phyloP scores from a whole-genome alignment of 768 basidiomycete genomes.

The Tulasnella sp. region DNA sequence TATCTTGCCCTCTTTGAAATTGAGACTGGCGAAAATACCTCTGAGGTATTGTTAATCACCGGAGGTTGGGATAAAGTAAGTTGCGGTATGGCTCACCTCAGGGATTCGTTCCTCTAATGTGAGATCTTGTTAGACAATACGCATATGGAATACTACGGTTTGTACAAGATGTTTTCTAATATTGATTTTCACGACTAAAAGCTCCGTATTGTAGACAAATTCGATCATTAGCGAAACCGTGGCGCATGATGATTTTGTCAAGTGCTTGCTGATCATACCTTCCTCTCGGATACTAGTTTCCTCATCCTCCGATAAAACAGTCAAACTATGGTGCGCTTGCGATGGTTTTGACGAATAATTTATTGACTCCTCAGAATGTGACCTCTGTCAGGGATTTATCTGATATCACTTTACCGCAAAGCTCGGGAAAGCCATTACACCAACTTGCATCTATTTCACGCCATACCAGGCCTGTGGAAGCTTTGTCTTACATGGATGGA shows the following conservation, averaged over 20 bases:
- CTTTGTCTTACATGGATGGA: constrained; percentile 44
- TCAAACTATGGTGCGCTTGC: constrained; percentile 71
- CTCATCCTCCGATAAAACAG: constrained; percentile 77
- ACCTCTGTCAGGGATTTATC: constrained; percentile 19
- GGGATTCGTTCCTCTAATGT: neutral
- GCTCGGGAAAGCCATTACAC: constrained; percentile 16
- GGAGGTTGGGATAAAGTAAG: constrained; percentile 87
- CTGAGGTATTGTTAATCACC: constrained; percentile 53
- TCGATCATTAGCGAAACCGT: constrained; percentile 52
- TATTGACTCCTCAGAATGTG: neutral
- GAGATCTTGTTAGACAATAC: constrained; percentile 49
- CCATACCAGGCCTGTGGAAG: constrained; percentile 82
- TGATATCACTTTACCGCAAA: neutral
- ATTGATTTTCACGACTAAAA: neutral
- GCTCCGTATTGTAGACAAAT: constrained; percentile 42
- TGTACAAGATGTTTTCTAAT: constrained; percentile 19
- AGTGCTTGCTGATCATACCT: constrained; percentile 62
- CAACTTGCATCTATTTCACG: constrained; percentile 58
- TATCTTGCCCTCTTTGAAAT: constrained; percentile 49
- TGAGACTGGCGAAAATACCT: constrained; percentile 30
- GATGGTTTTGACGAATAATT: neutral
- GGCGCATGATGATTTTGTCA: constrained; percentile 86
- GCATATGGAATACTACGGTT: constrained; percentile 72
- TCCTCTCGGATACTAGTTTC: constrained; percentile 58
- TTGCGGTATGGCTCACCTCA: neutral